phyloP scores from a whole-genome alignment of 257 asterid species.

The Euphrasia confusa region DNA sequence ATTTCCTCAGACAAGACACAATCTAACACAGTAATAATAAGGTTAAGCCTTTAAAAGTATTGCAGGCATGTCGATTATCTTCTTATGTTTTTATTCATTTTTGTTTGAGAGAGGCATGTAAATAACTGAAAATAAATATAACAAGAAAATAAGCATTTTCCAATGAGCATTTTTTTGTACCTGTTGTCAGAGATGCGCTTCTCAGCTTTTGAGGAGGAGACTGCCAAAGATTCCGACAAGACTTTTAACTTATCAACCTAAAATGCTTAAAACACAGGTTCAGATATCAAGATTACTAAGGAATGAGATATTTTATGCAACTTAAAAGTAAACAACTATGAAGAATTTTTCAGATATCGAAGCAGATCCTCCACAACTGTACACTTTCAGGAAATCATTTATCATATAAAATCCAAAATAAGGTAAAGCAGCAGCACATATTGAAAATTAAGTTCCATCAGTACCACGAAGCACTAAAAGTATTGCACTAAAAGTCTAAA shows the following conservation, averaged over 20 bases:
- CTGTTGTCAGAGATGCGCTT: slow-evolving; percentile 84
- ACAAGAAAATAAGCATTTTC: slow-evolving; percentile 2
- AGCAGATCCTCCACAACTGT: slow-evolving; percentile 15
- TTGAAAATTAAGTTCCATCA: slow-evolving; percentile 13
- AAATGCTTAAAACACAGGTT: slow-evolving; percentile 10
- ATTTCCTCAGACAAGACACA: slow-evolving; percentile 2
- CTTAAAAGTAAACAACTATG: slow-evolving; percentile 21
- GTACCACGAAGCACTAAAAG: slow-evolving; percentile 7
- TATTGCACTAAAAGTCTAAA: slow-evolving; percentile 7
- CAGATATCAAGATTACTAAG: slow-evolving; percentile 21
- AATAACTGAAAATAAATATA: background rate
- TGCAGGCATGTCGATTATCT: background rate
- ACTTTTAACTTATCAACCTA: background rate
- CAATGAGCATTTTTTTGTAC: slow-evolving; percentile 33
- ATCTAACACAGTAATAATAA: slow-evolving; percentile 5
- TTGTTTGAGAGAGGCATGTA: background rate
- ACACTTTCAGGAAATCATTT: background rate
- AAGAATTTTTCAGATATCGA: slow-evolving; percentile 8
- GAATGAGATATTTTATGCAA: slow-evolving; percentile 6
- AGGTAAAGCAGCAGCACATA: slow-evolving; percentile 22
- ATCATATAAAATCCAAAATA: slow-evolving; percentile 11
- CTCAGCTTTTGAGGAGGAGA: slow-evolving; percentile 56
- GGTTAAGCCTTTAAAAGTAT: slow-evolving; percentile 8
- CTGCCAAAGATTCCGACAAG: background rate
- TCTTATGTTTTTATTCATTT: no score